Base-by-base conservation (phyloP, 2,329 filamentous ascomycete species). In the Ceratocystiopsis minuta region DNA sequence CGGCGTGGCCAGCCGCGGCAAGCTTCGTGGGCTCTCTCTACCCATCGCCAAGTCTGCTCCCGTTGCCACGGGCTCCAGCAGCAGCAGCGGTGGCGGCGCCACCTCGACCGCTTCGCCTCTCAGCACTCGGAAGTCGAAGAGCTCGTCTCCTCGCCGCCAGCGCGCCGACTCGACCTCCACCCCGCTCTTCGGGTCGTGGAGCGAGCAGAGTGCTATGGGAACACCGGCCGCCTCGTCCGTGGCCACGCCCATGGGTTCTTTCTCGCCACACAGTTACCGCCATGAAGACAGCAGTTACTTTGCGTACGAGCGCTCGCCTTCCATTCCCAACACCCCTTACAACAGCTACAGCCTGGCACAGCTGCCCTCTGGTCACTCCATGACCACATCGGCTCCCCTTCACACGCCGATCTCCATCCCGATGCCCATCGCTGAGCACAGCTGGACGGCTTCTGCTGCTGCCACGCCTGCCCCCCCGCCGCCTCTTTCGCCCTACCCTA, bases 1-100 rank as follows among this genome's bases (percentile, higher is more conserved):
- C 38, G 88, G 88, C 40, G 88, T 96, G 45, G 88, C 88, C 43
- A 95, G 87, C 61, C 78, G 88, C 54, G 88, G 88, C 56, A 96
- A 96, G 66, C 75, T 96, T 48, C 76, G 88, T 47, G 88, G 88
- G 34, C 68, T 95, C 51, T 87, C 87, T 43, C 66, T 93, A 44
- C 75, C 75, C 45, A 69, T 79, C 47, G 75, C 73, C 43, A 76
- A 75, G 55, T 61, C 70, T 11, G 67, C 70, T 17, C 70, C 71
- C 0, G 70, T 72, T 39, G 54, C 49, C 51, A 58, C 64, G 36
- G 62, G 34, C 20, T 38, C 45, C 5, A 33, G 34, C 18, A 39
- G 31, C 36, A 28, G 28, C 34, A 17, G 18, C 28, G 32, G 18
- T 28, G 18, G n/a, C n/a, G 13, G 32, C 36, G 37, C 17, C 33